A percentile compares a stretch with the other conserved stretches of the same genome.
These are phyloP conservation scores for Asclepias syriaca DNA, from an alignment of 257 asterid genomes.

Conservation along the genomic window DNA sequence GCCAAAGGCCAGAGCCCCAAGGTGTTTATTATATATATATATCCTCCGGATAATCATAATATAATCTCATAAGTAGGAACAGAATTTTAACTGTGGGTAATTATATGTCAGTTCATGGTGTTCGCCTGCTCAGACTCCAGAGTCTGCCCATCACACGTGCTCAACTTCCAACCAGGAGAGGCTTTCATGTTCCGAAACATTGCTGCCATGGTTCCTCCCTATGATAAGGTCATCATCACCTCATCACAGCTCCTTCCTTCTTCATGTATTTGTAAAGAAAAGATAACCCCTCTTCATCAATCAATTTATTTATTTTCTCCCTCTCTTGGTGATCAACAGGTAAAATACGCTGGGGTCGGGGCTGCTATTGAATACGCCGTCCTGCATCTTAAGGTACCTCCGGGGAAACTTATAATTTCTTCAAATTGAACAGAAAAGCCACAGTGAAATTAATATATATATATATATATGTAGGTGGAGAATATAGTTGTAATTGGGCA, in stretches of 20 bases:
- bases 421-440: neutral
- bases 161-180: constrained; percentile 84
- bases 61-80: no score
- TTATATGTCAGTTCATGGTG: constrained; percentile 62
- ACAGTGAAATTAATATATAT: neutral
- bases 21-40: constrained; percentile 8
- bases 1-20: constrained; percentile 88
- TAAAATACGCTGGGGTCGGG: constrained; percentile 65
- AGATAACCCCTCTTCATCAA: neutral
- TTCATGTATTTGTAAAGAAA: neutral
- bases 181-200: constrained; percentile 79
- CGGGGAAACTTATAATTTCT: no score
- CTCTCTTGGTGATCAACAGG: constrained; percentile 33
- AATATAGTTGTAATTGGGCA: constrained; percentile 89
- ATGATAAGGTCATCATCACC: constrained; percentile 47
- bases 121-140: constrained; percentile 93
- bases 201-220: constrained; percentile 92
- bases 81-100: no score
- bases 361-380: constrained; percentile 87
- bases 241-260: no score
- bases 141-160: constrained; percentile 84
- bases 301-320: neutral
- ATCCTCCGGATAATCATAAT: no score
- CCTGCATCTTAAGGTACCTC: constrained; percentile 67
- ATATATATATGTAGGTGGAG: constrained; percentile 38